Base-by-base conservation (phyloP, 148 eudicot genomes). In the Hydrangea macrophylla region DNA sequence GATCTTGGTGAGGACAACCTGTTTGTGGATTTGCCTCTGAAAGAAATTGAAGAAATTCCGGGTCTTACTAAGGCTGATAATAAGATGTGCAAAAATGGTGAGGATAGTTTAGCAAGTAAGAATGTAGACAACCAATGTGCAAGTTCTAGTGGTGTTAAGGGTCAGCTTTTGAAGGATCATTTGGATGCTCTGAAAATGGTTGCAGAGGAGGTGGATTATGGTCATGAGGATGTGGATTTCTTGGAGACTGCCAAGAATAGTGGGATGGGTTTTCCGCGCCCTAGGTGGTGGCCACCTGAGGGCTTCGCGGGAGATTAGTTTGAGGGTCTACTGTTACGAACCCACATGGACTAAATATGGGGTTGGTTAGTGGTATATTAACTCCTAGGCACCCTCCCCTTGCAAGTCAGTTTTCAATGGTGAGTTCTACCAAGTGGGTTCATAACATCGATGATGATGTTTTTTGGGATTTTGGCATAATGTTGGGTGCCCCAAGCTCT, bases 171-270 rank as follows among this genome's bases (percentile, higher is more conserved):
- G 65, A 73, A 18, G 64, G 61, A 37, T 44, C 24, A 81, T 58
- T 42, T 83, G 74, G 76, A 76, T 35, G 74, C 62, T 23, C 51
- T 82, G 64, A 63, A 56, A 59, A 53, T 74, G 60, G 64, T 80
- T 32, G 68, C 54, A 6, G 58, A 30, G 36, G 62, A 51, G 30
- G 27, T 32, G 50, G 36, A 54, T 51, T 59, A n/a, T 75, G 68
- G 36, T 42, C 30, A 18, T 24, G 65, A 42, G 13, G 67, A 74
- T 37, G 50, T 70, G 31, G 87, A 86, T 70, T 69, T 86, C 53
- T 18, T 82, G 15, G 83, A 89, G 82, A 86, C 79, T 32, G 87
- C 77, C 22, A 89, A 74, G 76, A 73, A 70, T 31, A 71, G 74
- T 1, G 84, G 89, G 33, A 33, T 86, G 76, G 73, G 56, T n/a